phyloP scores from a whole-genome alignment of 2,329 filamentous ascomycete species.

The Aquanectria penicillioides region DNA sequence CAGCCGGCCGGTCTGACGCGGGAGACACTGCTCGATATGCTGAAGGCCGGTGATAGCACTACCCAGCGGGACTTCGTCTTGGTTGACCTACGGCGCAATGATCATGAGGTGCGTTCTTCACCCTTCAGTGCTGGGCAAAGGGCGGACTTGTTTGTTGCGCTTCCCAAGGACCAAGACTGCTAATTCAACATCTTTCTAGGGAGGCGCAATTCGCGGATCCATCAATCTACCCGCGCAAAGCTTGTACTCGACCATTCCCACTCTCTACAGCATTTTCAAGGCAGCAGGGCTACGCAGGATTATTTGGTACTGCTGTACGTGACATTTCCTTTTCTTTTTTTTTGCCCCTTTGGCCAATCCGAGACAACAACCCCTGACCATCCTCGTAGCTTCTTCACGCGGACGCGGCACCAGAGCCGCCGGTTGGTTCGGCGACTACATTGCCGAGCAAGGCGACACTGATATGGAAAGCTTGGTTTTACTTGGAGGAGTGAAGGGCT shows the following conservation, averaged over 20 bases:
- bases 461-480: slow-evolving; percentile 60
- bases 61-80: slow-evolving; percentile 49
- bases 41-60: slow-evolving; percentile 39
- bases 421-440: slow-evolving; percentile 64
- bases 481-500: slow-evolving; percentile 64
- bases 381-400: slow-evolving; percentile 58
- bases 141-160: neutral
- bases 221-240: slow-evolving; percentile 62
- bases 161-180: neutral
- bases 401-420: slow-evolving; percentile 65
- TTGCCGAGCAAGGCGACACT: slow-evolving; percentile 52
- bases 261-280: slow-evolving; percentile 54
- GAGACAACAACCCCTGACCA: neutral
- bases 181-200: slow-evolving; percentile 47
- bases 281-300: slow-evolving; percentile 51
- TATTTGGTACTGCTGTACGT: slow-evolving; percentile 61
- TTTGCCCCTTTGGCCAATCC: neutral
- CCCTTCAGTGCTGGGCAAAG: neutral
- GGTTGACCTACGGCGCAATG: slow-evolving; percentile 53
- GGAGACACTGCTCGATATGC: slow-evolving; percentile 48
- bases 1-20: slow-evolving; percentile 41
- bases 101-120: slow-evolving; percentile 52
- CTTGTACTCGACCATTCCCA: slow-evolving; percentile 53
- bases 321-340: neutral
- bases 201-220: slow-evolving; percentile 64